A percentile compares a stretch with the other conserved stretches of the same genome.
Evolutionary conservation across 2,329 filamentous ascomycete genomes (phyloP).

Genomic region (Fusarium veterinarium): DNA sequence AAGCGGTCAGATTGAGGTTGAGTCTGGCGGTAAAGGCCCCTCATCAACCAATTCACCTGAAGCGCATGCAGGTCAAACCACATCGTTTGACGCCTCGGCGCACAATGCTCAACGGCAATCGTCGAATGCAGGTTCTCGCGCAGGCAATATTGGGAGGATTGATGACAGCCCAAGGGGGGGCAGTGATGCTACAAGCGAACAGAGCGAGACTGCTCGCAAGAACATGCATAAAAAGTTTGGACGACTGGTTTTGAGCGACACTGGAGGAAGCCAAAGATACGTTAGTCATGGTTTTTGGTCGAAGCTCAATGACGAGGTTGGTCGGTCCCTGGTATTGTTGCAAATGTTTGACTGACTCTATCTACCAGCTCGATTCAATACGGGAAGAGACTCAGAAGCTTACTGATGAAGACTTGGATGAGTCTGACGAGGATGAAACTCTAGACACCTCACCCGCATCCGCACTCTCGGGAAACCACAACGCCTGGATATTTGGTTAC

Average conservation of each 20-base stretch:
- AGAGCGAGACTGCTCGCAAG: slow-evolving; percentile 48
- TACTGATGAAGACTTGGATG: slow-evolving; percentile 57
- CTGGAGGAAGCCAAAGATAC: slow-evolving; percentile 75
- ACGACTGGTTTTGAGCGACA: slow-evolving; percentile 75
- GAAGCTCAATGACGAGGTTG: slow-evolving; percentile 78
- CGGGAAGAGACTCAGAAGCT: slow-evolving; percentile 62
- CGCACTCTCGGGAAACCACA: slow-evolving; percentile 62
- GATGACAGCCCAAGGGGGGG: slow-evolving; percentile 43
- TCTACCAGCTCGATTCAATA: slow-evolving; percentile 53
- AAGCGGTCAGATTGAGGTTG: slow-evolving; percentile 71
- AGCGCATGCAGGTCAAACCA: slow-evolving; percentile 30
- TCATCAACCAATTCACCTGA: slow-evolving; percentile 49
- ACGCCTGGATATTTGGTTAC: slow-evolving; percentile 79
- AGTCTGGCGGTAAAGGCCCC: slow-evolving; percentile 51
- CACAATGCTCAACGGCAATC: slow-evolving; percentile 27
- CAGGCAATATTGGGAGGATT: slow-evolving; percentile 2
- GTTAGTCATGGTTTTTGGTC: slow-evolving; percentile 83
- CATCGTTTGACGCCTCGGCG: slow-evolving; percentile 24
- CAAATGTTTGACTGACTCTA: slow-evolving; percentile 16
- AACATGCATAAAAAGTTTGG: slow-evolving; percentile 66
- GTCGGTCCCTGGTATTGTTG: slow-evolving; percentile 15
- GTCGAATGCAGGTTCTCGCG: slow-evolving; percentile 32
- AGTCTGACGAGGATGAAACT: slow-evolving; percentile 72
- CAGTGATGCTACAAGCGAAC: slow-evolving; percentile 46
- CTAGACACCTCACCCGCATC: slow-evolving; percentile 56